A percentile compares a stretch with the other conserved stretches of the same genome.
phyloP scores from a whole-genome alignment of 129 eudicot species.

The Solidago caesia region DNA sequence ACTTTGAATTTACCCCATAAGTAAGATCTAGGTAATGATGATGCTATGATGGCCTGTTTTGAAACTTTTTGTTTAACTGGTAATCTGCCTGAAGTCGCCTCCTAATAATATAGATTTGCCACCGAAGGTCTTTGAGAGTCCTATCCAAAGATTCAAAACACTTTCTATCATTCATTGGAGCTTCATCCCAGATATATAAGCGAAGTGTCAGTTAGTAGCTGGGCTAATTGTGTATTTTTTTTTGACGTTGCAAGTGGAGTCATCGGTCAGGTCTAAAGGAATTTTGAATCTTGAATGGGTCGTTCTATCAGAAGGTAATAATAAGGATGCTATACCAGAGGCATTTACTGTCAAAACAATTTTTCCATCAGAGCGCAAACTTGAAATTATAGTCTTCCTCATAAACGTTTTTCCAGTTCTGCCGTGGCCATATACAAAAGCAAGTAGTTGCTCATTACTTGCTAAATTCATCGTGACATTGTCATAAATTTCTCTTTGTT shows the following conservation, averaged over 20 bases:
- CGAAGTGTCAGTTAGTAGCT: not conserved
- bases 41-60: not conserved
- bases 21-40: not conserved
- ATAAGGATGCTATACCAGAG: not conserved
- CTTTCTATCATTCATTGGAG: not conserved
- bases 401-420: conserved; percentile 1
- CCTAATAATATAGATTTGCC: not conserved
- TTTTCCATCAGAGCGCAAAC: not conserved
- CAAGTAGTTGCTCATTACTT: not conserved
- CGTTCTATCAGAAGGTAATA: not conserved
- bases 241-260: not conserved
- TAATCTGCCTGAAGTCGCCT: not conserved
- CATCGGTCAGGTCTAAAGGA: not conserved
- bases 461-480: not conserved
- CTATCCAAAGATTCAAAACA: not conserved
- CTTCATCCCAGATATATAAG: not conserved
- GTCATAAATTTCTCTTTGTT: not conserved
- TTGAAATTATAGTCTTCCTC: not conserved
- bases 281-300: not conserved
- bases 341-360: not conserved
- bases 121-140: not conserved
- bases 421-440: not conserved
- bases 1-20: not conserved
- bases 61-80: not conserved
- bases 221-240: not conserved